These are phyloP conservation scores for Rhazya stricta DNA, from an alignment of 257 asterid species.

Conservation along the genomic window DNA sequence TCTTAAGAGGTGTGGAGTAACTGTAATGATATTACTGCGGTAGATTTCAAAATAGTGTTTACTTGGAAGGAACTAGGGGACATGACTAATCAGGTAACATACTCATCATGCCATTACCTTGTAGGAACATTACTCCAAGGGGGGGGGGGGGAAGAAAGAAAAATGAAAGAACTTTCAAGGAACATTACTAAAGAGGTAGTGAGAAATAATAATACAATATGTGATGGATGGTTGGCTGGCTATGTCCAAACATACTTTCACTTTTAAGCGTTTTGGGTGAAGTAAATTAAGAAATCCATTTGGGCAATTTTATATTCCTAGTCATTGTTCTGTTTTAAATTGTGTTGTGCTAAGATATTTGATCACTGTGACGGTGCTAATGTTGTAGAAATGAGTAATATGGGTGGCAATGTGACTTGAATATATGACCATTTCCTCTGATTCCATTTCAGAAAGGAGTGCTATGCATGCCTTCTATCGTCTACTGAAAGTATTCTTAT, in stretches of 20 bases:
- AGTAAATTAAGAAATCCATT: not conserved
- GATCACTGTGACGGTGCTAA: not conserved
- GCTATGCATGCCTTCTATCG: not conserved
- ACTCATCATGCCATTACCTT: not conserved
- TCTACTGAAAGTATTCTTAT: not conserved
- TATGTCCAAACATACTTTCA: too few relatives aligned
- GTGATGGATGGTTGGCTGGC: too few relatives aligned
- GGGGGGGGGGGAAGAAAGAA: too few relatives aligned
- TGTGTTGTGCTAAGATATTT: not conserved
- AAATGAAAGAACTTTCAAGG: too few relatives aligned
- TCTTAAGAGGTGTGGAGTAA: not conserved
- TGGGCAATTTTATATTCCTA: not conserved
- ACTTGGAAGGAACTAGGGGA: not conserved
- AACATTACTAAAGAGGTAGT: too few relatives aligned
- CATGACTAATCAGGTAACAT: not conserved
- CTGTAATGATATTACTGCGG: not conserved
- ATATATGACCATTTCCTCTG: not conserved
- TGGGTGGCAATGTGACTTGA: not conserved
- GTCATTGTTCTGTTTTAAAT: not conserved
- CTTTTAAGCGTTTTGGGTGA: too few relatives aligned
- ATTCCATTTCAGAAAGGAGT: not conserved
- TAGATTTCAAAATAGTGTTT: not conserved
- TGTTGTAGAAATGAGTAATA: not conserved
- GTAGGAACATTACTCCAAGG: not conserved
- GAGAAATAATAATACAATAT: too few relatives aligned